Evolutionary conservation across 139 green algal genomes (phyloP), one percentile per base, ranked within the genome.

Genomic region (Closterium sp.): DNA sequence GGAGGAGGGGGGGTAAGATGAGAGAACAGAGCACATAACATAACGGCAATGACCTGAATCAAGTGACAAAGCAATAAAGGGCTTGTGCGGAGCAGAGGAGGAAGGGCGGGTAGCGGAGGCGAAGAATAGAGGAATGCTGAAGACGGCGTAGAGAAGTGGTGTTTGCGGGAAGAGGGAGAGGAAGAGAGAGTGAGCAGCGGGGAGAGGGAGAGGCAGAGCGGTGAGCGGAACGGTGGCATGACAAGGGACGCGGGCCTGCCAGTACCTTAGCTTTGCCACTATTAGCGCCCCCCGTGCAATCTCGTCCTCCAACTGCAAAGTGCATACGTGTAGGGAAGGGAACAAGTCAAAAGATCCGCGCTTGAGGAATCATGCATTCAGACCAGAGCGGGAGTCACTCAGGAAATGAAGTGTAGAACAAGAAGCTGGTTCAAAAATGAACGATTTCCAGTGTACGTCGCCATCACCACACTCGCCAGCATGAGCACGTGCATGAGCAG

Each of bases 241-340:
- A 32, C n/a, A 89, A 50, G 29, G 29, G 21, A n/a, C 10, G 30
- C 30, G 31, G 29, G 13, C 9, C 9, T 13, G 31, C 29, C 29
- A 24, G 38, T 70, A 88, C 89, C 89, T 84, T 30, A 92, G 89
- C 24, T 88, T 88, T 28, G 89, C 89, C 10, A 92, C 31, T 31
- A 92, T 92, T 5, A 92, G 27, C n/a, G 89, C 89, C 34, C 89
- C 89, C 10, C 31, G 45, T 21, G 89, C 89, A 4, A 92, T 92
- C 24, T 85, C 31, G 89, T 89, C 62, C 70, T 92, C 89, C 89
- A 92, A 38, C 89, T 92, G 89, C 89, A 10, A 31, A 21, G 28
- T 31, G 13, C 24, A 87, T 29, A 87, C 21, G 32, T 13, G 22
- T 21, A 87, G 10, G 85, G 9, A 29, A 34, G 27, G 85, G 17